Evolutionary conservation across 129 eudicot species (phyloP).

Genomic region (Tagetes erecta): DNA sequence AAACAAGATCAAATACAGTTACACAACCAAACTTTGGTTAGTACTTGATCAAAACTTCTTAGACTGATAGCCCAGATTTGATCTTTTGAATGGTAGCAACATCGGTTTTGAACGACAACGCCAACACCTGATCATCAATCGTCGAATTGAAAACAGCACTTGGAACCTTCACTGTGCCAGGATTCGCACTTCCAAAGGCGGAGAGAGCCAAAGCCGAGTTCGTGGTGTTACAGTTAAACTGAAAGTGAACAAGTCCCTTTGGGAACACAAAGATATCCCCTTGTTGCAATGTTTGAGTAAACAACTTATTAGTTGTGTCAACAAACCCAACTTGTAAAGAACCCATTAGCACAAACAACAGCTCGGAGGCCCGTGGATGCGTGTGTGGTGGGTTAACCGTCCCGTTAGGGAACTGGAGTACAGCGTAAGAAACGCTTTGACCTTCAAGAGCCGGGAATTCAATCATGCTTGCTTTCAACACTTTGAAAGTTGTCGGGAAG

Average conservation of each 20-base stretch:
- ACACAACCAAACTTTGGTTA: not conserved
- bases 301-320: conserved; percentile 28
- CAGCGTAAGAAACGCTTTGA: conserved; percentile 25
- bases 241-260: conserved; percentile 26
- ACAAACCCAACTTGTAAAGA: conserved; percentile 32
- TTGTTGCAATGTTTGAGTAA: conserved; percentile 27
- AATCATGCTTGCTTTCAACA: conserved; percentile 30
- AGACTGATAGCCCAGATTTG: conserved; percentile 12
- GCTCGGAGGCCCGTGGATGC: conserved; percentile 33
- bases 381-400: conserved; percentile 36
- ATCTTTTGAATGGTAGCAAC: conserved; percentile 27
- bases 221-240: conserved; percentile 13
- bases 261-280: conserved; percentile 32
- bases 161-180: conserved; percentile 17
- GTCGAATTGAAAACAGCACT: conserved; percentile 21
- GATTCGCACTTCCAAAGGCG: conserved; percentile 13
- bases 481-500: conserved; percentile 20
- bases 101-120: conserved; percentile 21
- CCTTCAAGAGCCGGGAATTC: conserved; percentile 30
- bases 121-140: conserved; percentile 27
- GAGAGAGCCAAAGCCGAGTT: conserved; percentile 27
- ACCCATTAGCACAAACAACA: conserved; percentile 34
- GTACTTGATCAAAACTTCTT: not conserved
- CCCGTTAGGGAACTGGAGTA: conserved; percentile 32
- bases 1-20: not conserved